Conservation (phyloP, 345 rosid genomes). For the Hirschfeldia incana region DNA sequence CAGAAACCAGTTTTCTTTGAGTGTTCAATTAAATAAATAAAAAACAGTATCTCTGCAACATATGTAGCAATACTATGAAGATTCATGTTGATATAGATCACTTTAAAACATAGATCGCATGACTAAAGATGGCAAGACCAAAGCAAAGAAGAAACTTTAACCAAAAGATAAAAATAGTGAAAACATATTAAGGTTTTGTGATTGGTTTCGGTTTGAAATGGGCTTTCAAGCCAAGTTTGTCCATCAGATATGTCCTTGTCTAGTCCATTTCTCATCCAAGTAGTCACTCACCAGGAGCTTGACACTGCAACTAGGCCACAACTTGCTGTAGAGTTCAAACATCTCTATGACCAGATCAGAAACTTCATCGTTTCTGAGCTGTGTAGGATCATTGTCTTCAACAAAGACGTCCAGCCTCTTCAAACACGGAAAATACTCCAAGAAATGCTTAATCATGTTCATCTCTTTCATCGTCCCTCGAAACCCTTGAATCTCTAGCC, state of each 20-base stretch:
- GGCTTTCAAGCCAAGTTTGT: not conserved
- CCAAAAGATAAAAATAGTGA: no score
- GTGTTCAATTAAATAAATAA: no score
- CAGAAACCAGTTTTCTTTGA: no score
- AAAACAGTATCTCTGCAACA: no score
- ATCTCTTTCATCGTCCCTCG: not conserved
- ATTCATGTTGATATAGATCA: no score
- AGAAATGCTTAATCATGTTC: not conserved
- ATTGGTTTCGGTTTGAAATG: not conserved
- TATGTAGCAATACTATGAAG: no score
- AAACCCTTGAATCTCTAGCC: not conserved
- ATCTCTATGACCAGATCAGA: not conserved
- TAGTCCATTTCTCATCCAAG: not conserved
- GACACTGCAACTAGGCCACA: slow-evolving; percentile 3
- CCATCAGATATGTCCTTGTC: not conserved
- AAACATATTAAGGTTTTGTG: no score
- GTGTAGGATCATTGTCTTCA: slow-evolving; percentile 1
- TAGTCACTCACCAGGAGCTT: not conserved
- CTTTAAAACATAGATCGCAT: no score
- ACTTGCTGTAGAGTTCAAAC: not conserved
- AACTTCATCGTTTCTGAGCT: not conserved
- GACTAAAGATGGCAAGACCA: no score
- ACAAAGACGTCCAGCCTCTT: not conserved
- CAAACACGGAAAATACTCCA: not conserved
- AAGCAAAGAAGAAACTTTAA: no score